These are phyloP conservation scores for Reutealis trisperma DNA, from an alignment of 345 rosid genomes.

Conservation along the genomic window DNA sequence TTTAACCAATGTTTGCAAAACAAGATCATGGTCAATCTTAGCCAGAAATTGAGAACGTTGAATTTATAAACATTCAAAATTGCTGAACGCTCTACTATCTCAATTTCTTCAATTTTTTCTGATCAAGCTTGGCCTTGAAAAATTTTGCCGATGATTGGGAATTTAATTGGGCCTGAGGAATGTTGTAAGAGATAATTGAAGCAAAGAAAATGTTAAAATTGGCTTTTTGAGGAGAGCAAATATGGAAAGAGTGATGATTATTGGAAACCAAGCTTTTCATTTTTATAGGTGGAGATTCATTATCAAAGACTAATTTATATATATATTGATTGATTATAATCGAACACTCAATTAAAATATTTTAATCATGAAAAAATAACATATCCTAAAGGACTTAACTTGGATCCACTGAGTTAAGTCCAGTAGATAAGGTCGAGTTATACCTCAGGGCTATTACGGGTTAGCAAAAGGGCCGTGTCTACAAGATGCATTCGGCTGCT, in stretches of 20 bases:
- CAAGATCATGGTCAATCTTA: conserved; percentile 10
- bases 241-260: too few species aligned
- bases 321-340: too few species aligned
- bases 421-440: too few species aligned
- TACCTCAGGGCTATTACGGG: too few species aligned
- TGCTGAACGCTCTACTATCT: not conserved
- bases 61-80: not conserved
- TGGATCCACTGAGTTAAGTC: too few species aligned
- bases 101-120: conserved; percentile 10
- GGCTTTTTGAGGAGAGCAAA: not conserved
- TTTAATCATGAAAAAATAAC: too few species aligned
- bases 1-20: conserved; percentile 14
- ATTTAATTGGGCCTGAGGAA: not conserved
- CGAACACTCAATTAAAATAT: too few species aligned
- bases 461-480: too few species aligned
- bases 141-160: conserved; percentile 1
- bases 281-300: not conserved
- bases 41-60: conserved; percentile 11
- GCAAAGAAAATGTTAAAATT: not conserved
- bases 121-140: conserved; percentile 19
- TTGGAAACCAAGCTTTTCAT: conserved; percentile 3
- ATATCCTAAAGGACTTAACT: too few species aligned
- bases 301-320: too few species aligned
- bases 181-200: too few species aligned
- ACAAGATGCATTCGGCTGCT: too few species aligned